A percentile compares a stretch with the other conserved stretches of the same genome.
Conservation (phyloP, 2,329 filamentous ascomycete species). For the Fusarium albidum region DNA sequence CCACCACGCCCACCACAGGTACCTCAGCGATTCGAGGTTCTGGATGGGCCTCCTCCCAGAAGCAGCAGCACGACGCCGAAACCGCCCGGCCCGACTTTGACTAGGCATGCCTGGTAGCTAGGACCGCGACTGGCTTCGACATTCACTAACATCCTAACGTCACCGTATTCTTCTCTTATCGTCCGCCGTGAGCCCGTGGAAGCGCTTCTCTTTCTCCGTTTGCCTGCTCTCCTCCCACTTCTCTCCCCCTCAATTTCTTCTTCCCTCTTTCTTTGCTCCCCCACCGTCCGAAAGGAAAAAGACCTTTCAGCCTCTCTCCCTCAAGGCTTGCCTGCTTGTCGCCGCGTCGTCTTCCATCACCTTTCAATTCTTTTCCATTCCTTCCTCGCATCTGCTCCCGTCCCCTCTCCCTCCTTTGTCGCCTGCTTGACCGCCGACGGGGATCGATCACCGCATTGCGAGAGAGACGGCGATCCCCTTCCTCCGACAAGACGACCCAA, state of each 20-base stretch:
- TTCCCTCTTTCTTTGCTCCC: constrained; percentile 2
- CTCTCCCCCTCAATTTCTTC: constrained; percentile 15
- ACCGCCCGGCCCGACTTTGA: constrained; percentile 37
- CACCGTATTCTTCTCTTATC: constrained; percentile 31
- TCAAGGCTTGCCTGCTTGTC: constrained; percentile 2
- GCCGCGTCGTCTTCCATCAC: constrained; percentile 8
- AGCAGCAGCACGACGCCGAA: constrained; percentile 36
- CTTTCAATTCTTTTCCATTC: neutral
- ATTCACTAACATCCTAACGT: constrained; percentile 41
- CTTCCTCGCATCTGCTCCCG: neutral
- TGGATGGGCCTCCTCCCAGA: constrained; percentile 14
- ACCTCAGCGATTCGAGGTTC: constrained; percentile 6
- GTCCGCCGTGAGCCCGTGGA: constrained; percentile 10
- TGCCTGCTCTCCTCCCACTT: constrained; percentile 14
- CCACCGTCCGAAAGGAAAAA: neutral
- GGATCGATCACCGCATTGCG: constrained; percentile 37
- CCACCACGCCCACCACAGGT: constrained; percentile 8
- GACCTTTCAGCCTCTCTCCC: constrained; percentile 6
- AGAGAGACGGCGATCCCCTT: constrained; percentile 29
- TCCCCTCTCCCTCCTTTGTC: neutral
- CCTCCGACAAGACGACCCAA: constrained; percentile 26
- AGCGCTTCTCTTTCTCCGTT: constrained; percentile 10
- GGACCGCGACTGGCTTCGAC: constrained; percentile 28
- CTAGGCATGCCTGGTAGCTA: constrained; percentile 10
- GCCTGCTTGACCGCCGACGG: constrained; percentile 13